Conservation (phyloP, 148 eudicot genomes). For the Rhododendron molle region DNA sequence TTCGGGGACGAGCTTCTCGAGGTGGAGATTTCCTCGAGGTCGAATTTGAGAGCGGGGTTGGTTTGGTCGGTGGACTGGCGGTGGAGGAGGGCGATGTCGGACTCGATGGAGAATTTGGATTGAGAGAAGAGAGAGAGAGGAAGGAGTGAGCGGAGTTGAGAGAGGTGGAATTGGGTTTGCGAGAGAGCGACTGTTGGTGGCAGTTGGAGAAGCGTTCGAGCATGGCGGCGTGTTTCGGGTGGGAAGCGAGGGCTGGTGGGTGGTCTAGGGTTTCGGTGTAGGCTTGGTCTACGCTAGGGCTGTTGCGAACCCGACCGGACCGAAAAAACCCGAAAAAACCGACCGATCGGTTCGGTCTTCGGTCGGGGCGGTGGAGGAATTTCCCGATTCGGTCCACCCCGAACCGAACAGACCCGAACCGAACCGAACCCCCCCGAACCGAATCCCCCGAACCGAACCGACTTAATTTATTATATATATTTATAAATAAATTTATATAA, state of each 20-base stretch:
- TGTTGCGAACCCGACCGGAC: too few relatives aligned
- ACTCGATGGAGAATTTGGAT: slow-evolving; percentile 46
- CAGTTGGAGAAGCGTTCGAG: slow-evolving; percentile 67
- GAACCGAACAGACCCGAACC: too few relatives aligned
- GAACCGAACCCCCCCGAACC: too few relatives aligned
- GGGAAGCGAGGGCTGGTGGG: slow-evolving; percentile 11
- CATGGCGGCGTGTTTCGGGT: slow-evolving; percentile 65
- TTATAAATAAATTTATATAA: too few relatives aligned
- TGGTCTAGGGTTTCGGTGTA: slow-evolving; percentile 2
- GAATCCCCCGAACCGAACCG: too few relatives aligned
- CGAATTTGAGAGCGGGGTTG: slow-evolving; percentile 24
- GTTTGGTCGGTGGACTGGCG: slow-evolving; percentile 22
- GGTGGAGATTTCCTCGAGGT: slow-evolving; percentile 37
- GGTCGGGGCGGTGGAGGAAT: too few relatives aligned
- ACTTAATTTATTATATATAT: too few relatives aligned
- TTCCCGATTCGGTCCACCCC: too few relatives aligned
- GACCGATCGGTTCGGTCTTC: too few relatives aligned
- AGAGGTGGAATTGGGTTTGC: slow-evolving; percentile 23
- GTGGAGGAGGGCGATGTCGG: slow-evolving; percentile 31
- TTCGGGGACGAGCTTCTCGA: slow-evolving; percentile 66
- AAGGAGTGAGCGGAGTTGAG: slow-evolving; percentile 58
- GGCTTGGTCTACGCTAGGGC: neutral
- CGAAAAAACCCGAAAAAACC: too few relatives aligned
- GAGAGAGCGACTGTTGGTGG: slow-evolving; percentile 39
- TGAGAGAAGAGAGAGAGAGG: slow-evolving; percentile 46